Evolutionary conservation across 192 early-diverging fungal species (phyloP), one percentile per base, ranked within the genome.

Genomic region (Chytriomyces sp.): DNA sequence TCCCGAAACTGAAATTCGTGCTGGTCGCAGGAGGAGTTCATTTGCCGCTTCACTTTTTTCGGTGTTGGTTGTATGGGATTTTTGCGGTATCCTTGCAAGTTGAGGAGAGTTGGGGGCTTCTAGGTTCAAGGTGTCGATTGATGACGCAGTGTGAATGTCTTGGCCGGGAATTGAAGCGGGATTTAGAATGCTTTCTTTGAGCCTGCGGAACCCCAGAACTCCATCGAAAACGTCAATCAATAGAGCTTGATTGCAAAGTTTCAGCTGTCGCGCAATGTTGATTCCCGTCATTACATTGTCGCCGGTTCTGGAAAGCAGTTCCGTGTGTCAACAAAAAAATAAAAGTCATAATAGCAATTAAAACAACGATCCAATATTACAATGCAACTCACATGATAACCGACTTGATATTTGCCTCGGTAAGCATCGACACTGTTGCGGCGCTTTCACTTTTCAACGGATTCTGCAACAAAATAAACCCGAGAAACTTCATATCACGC

Each of bases 201-300:
- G 67, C 44, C 72, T 24, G 43, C 50, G 49, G 47, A 83, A 85
- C 6, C 70, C 68, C 9, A 83, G 59, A 24, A 65, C 71, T 11
- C 80, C 68, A 16, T 83, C 77, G 45, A 48, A 67, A 47, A 90
- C 86, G 77, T 91, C 94, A 49, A 94, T 83, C n/a, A 92, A 62
- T 28, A 92, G 79, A 5, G 83, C 84, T 57, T 90, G 79, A 0
- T 79, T 66, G 49, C 84, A 76, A 7, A 82, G 82, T 18, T 88
- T 80, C 80, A 94, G 89, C 71, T 92, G 84, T 26, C 90, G 85
- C 28, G 89, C 89, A 80, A 93, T 88, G 64, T 87, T 92, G 18
- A 93, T 88, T 20, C 89, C 93, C 3, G 93, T 95, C 47, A 93
- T 83, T 7, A 90, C 91, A 7, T 89, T 90, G 81, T 95, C 94